These are phyloP conservation scores for Phytophthora agathidicida DNA, from an alignment of 352 stramenopile genomes.

Conservation along the genomic window DNA sequence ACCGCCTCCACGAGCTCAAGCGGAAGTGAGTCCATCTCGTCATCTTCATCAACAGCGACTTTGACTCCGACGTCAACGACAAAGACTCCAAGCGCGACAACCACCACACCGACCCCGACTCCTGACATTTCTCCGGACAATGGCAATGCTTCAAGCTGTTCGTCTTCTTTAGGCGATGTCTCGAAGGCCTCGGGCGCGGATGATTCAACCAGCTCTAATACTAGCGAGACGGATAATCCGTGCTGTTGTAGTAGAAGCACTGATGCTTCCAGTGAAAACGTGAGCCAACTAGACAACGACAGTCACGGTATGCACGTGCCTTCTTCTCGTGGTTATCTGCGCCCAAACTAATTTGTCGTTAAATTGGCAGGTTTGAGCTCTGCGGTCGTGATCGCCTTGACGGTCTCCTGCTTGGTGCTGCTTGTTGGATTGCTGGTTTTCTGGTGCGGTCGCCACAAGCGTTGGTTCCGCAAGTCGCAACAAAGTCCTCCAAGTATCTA, in stretches of 20 bases:
- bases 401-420: background rate
- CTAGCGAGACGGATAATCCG: background rate
- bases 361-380: background rate
- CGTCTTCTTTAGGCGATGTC: background rate
- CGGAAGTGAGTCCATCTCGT: background rate
- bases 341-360: background rate
- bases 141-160: background rate
- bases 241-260: background rate
- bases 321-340: background rate
- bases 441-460: slow-evolving; percentile 8
- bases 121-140: too few relatives aligned
- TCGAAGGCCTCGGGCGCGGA: background rate
- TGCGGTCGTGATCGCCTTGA: background rate
- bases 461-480: background rate
- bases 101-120: background rate
- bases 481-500: background rate
- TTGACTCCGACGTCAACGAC: background rate
- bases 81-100: background rate
- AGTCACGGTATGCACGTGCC: background rate
- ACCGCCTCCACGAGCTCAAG: slow-evolving; percentile 2
- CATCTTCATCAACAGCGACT: background rate
- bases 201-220: background rate
- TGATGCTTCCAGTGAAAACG: background rate
- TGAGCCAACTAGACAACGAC: background rate
- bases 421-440: background rate